phyloP scores from a whole-genome alignment of 805 yeast species.

The Candida hispaniensis region DNA sequence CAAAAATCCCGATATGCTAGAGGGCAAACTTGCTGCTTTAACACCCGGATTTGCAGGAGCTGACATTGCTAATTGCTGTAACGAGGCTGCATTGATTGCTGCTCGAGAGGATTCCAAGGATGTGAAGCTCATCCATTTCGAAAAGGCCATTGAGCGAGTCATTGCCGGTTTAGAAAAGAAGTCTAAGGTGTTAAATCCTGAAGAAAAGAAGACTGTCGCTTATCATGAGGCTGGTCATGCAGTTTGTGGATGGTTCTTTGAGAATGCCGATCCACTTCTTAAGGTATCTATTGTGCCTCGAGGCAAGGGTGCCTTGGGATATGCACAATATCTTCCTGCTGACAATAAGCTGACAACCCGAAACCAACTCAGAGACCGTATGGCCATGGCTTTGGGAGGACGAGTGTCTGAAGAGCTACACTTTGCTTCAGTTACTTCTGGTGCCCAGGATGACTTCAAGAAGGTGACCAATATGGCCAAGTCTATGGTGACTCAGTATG shows the following conservation, averaged over 20 bases:
- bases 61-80: conserved; percentile 88
- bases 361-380: conserved; percentile 67
- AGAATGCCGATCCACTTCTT: conserved; percentile 79
- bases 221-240: conserved; percentile 98
- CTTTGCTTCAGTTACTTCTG: conserved; percentile 78
- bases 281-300: conserved; percentile 93
- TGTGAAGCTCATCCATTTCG: conserved; percentile 67
- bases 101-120: conserved; percentile 60
- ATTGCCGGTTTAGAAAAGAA: conserved; percentile 90
- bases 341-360: conserved; percentile 72
- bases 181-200: conserved; percentile 63
- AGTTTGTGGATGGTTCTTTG: conserved; percentile 85
- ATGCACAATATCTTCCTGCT: conserved; percentile 88
- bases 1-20: conserved; percentile 37
- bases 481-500: conserved; percentile 77
- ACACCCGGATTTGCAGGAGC: conserved; percentile 97
- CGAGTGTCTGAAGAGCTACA: conserved; percentile 85
- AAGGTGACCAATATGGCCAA: conserved; percentile 83
- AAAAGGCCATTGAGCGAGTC: conserved; percentile 86
- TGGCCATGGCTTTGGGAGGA: conserved; percentile 93
- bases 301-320: conserved; percentile 92
- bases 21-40: conserved; percentile 79
- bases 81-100: conserved; percentile 89
- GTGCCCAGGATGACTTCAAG: conserved; percentile 88
- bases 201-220: conserved; percentile 77